Conservation (phyloP, 2,329 filamentous ascomycete genomes). For the Cytospora piceicola region DNA sequence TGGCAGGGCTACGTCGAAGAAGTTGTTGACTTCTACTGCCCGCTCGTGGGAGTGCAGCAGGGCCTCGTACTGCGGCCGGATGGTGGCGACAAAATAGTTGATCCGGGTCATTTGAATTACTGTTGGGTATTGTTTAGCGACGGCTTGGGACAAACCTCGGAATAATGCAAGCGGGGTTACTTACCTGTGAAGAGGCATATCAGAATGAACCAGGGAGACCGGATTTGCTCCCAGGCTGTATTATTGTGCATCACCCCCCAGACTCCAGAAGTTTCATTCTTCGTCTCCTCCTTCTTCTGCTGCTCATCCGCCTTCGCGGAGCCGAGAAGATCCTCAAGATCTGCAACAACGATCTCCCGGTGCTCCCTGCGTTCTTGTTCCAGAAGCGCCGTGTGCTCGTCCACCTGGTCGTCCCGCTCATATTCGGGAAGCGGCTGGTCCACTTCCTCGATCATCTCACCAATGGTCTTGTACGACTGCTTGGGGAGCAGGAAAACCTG, state of each 20-base stretch:
- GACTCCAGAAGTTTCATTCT: conserved; percentile 73
- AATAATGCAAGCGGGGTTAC: conserved; percentile 18
- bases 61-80: conserved; percentile 78
- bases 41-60: conserved; percentile 66
- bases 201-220: conserved; percentile 81
- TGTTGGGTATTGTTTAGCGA: conserved; percentile 10
- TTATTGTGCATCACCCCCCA: conserved; percentile 84
- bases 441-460: conserved; percentile 77
- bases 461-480: conserved; percentile 81
- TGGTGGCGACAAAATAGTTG: conserved; percentile 91
- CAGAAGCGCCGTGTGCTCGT: conserved; percentile 60
- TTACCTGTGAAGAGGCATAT: conserved; percentile 77
- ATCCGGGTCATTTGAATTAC: conserved; percentile 78
- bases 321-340: conserved; percentile 76
- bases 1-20: conserved; percentile 81
- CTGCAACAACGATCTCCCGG: conserved; percentile 65
- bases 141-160: background rate
- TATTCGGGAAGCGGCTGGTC: conserved; percentile 53
- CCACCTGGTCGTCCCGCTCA: conserved; percentile 54
- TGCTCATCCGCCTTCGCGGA: conserved; percentile 64
- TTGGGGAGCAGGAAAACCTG: conserved; percentile 75
- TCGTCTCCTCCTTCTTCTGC: conserved; percentile 67
- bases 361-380: conserved; percentile 61
- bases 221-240: conserved; percentile 73
- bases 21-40: conserved; percentile 74